A percentile compares a stretch with the other conserved stretches of the same genome.
Conservation (phyloP, 257 asterid species). For the Oldenlandia corymbosa region DNA sequence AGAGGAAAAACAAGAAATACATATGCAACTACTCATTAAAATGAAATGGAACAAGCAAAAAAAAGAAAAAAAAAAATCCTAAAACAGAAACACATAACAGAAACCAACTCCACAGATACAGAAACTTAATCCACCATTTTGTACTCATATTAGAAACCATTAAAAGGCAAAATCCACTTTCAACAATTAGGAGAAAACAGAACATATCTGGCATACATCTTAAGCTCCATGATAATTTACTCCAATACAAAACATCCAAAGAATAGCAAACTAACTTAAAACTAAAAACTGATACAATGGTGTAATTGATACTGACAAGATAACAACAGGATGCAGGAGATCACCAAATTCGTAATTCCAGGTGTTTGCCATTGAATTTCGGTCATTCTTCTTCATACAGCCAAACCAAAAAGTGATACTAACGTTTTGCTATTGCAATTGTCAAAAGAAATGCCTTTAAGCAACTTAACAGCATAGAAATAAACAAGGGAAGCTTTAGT, state of each 20-base stretch:
- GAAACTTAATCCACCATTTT: not conserved
- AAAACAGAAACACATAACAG: not conserved
- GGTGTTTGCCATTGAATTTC: not conserved
- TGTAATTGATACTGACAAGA: not conserved
- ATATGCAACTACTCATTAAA: not conserved
- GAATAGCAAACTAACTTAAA: not conserved
- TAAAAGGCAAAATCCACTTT: not conserved
- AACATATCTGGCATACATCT: not conserved
- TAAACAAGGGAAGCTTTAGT: too few relatives aligned
- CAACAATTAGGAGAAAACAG: not conserved
- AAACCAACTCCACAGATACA: not conserved
- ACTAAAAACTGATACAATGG: not conserved
- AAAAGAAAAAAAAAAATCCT: not conserved
- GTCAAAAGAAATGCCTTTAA: too few relatives aligned
- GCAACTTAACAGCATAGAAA: too few relatives aligned
- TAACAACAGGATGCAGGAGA: not conserved
- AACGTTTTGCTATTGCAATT: too few relatives aligned
- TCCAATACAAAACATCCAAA: not conserved
- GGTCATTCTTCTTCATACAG: too few relatives aligned
- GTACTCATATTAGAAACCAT: not conserved
- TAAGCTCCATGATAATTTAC: not conserved
- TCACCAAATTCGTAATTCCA: not conserved
- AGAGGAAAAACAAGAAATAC: slow-evolving; percentile 15
- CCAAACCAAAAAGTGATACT: too few relatives aligned
- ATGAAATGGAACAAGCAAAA: too few relatives aligned